Conservation (phyloP, 345 rosid genomes). For the Adansonia digitata region DNA sequence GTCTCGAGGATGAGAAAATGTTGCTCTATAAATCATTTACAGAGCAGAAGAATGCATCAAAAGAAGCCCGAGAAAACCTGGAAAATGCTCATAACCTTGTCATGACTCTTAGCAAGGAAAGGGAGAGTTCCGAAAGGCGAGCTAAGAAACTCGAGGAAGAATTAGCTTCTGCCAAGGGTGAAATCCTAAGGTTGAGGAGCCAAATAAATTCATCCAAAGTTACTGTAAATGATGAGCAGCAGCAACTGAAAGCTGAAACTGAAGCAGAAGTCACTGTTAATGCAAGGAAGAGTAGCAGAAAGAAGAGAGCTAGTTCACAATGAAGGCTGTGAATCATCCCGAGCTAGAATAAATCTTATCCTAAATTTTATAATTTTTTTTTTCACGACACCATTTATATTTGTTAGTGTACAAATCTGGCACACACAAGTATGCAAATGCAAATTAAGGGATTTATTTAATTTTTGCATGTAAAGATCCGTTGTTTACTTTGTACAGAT, state of each 20-base stretch:
- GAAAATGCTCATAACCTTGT: constrained; percentile 84
- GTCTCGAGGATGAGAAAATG: constrained; percentile 75
- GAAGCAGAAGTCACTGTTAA: constrained; percentile 30
- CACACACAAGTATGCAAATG: background rate
- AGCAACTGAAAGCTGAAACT: constrained; percentile 27
- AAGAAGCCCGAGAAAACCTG: constrained; percentile 69
- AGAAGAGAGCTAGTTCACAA: constrained; percentile 41
- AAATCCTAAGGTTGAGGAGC: constrained; percentile 71
- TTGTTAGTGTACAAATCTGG: background rate
- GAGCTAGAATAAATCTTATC: background rate
- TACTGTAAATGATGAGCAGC: constrained; percentile 24
- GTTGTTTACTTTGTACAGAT: background rate
- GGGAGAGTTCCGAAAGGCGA: constrained; percentile 62
- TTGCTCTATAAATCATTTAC: constrained; percentile 61
- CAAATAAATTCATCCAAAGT: constrained; percentile 40
- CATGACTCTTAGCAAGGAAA: constrained; percentile 74
- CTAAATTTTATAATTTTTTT: too few relatives aligned
- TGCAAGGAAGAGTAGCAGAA: constrained; percentile 52
- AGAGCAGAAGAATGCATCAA: constrained; percentile 51
- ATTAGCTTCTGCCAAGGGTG: constrained; percentile 78
- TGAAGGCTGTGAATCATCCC: constrained; percentile 4
- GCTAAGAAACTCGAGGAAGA: constrained; percentile 69
- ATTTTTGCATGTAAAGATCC: background rate
- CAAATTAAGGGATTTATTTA: background rate
- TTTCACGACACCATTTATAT: background rate